A percentile compares a stretch with the other conserved stretches of the same genome.
Conservation (phyloP, 2,329 filamentous ascomycete genomes). For the Aspergillus fischeri region DNA sequence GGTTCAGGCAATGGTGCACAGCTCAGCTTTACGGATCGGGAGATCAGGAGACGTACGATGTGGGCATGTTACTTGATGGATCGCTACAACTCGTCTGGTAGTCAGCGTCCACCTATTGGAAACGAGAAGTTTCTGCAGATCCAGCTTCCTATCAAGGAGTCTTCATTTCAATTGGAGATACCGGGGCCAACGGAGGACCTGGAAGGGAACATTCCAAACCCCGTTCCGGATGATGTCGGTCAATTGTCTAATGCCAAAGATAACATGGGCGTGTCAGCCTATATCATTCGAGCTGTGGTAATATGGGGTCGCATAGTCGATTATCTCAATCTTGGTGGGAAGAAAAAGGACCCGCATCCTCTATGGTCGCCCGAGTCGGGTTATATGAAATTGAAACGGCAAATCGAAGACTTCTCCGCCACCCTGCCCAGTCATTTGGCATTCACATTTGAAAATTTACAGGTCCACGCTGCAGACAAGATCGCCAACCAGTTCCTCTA, state of each 20-base stretch:
- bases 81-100: slow-evolving; percentile 92
- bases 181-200: slow-evolving; percentile 81
- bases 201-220: slow-evolving; percentile 64
- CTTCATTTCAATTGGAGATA: slow-evolving; percentile 86
- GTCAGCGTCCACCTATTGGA: slow-evolving; percentile 85
- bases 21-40: slow-evolving; percentile 85
- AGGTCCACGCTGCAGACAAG: slow-evolving; percentile 76
- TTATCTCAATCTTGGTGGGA: slow-evolving; percentile 86
- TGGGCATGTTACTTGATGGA: slow-evolving; percentile 99
- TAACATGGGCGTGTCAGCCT: slow-evolving; percentile 93
- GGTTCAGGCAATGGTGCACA: slow-evolving; percentile 55
- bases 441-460: slow-evolving; percentile 77
- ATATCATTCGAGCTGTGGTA: slow-evolving; percentile 78
- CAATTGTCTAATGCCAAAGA: slow-evolving; percentile 64
- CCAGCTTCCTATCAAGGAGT: slow-evolving; percentile 85
- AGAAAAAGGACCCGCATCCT: slow-evolving; percentile 68
- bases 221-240: slow-evolving; percentile 59
- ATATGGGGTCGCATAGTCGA: slow-evolving; percentile 87
- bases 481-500: slow-evolving; percentile 91
- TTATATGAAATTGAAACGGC: slow-evolving; percentile 65
- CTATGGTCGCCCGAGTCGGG: slow-evolving; percentile 81
- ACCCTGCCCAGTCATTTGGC: slow-evolving; percentile 67
- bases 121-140: slow-evolving; percentile 85
- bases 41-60: slow-evolving; percentile 91
- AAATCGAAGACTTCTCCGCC: slow-evolving; percentile 66